Base-by-base conservation (phyloP, 805 yeast genomes). In the Danielia oregonensis region DNA sequence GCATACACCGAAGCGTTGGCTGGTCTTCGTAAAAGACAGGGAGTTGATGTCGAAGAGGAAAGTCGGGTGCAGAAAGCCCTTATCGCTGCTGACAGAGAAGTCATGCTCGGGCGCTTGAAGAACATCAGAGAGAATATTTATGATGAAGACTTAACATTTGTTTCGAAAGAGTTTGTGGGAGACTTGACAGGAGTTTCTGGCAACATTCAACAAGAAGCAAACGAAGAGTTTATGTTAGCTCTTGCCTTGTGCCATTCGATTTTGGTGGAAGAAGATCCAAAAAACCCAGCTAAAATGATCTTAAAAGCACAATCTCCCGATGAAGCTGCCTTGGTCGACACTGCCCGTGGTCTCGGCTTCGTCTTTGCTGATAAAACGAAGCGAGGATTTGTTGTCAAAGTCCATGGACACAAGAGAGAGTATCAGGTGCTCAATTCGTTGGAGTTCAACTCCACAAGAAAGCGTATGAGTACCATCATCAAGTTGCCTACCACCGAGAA, bases 241-340 rank as follows among this genome's bases (percentile, higher is more conserved):
- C 63, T 85, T 32, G 86, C 91, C 0, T 62, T 85, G 22, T 85
- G 94, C 63, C 93, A 85, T 52, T 78, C 89, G 35, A 93, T 85
- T 16, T 57, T 85, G 28, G 74, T 79, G 18, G 94, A 85, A 49
- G 72, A 74, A 24, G 79, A 80, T 42, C 79, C 79, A 25, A 68
- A 70, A 17, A 70, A 77, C 45, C 78, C 86, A 2, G 71, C 63
- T 1, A 79, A 70, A 40, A 46, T 73, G 33, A 63, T 76, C 17
- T 60, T 82, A 24, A 80, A 82, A 49, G 93, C 93, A 0, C 93
- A 84, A 54, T 80, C 88, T 17, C 94, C 94, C 0, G 94, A 85
- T 67, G 94, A 85, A 59, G 88, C 89, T 17, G 93, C 94, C 0
- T 70, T 85, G 37, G 94, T 85, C 11, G 81, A 80, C 11, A 82